These are phyloP conservation scores for Mucor mucedo DNA, from an alignment of 371 early-diverging fungal species.

Conservation along the genomic window DNA sequence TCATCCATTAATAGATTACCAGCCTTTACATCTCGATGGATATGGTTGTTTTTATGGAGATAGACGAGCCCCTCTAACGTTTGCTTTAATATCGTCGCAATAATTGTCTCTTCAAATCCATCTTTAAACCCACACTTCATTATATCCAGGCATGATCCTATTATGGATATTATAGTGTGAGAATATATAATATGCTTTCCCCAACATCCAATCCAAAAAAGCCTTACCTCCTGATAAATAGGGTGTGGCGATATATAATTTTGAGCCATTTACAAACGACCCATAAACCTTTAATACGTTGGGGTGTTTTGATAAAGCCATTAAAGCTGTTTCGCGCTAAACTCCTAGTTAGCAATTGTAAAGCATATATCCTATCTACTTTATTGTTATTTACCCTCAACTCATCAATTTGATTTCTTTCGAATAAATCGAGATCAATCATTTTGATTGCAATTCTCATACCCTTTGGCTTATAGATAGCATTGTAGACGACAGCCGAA, in stretches of 20 bases:
- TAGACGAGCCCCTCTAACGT: constrained; percentile 84
- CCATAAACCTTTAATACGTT: constrained; percentile 85
- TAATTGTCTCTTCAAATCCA: constrained; percentile 80
- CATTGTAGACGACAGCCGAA: constrained; percentile 84
- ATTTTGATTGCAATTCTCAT: constrained; percentile 82
- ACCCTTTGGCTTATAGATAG: constrained; percentile 74
- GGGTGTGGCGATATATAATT: constrained; percentile 84
- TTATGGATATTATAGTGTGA: background rate
- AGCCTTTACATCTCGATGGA: constrained; percentile 92
- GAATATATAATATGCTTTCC: background rate
- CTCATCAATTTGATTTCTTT: constrained; percentile 92
- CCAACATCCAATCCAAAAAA: background rate
- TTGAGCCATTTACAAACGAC: constrained; percentile 79
- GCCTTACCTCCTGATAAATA: constrained; percentile 58
- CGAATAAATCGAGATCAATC: constrained; percentile 92
- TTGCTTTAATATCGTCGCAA: constrained; percentile 84
- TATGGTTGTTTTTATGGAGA: constrained; percentile 82
- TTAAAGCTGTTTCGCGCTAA: constrained; percentile 84
- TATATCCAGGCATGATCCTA: constrained; percentile 86
- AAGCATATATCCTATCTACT: background rate
- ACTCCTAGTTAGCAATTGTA: background rate
- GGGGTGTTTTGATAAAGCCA: constrained; percentile 84
- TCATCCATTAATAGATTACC: constrained; percentile 85
- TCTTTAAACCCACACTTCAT: constrained; percentile 81
- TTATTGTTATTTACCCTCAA: constrained; percentile 62